Evolutionary conservation across 306 rosid species (phyloP).

Genomic region (Glycine latifolia): DNA sequence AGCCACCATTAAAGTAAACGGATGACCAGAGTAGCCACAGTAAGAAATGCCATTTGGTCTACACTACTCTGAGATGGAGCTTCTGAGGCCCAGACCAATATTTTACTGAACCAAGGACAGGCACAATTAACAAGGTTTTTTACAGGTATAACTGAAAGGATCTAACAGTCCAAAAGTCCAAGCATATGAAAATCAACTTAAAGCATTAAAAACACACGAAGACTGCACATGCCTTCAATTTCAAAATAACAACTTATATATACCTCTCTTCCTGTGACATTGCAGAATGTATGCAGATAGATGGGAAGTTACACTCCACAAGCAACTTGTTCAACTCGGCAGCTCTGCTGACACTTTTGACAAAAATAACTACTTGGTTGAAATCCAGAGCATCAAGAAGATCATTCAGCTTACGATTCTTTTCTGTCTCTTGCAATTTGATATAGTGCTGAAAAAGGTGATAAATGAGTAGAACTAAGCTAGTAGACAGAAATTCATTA

Average conservation of each 20-base stretch:
- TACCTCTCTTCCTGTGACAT: constrained; percentile 90
- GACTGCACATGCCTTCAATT: not conserved
- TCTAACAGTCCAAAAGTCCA: not conserved
- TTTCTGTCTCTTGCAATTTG: constrained; percentile 70
- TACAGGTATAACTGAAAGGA: not conserved
- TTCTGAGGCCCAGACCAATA: not conserved
- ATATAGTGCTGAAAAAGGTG: constrained; percentile 67
- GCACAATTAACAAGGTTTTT: not conserved
- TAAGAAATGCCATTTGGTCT: not conserved
- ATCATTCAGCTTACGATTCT: constrained; percentile 79
- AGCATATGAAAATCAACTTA: not conserved
- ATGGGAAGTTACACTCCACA: constrained; percentile 77
- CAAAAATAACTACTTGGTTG: constrained; percentile 83
- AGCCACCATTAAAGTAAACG: not conserved
- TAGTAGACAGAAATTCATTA: not conserved
- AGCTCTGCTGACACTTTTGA: constrained; percentile 75
- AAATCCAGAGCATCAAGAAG: constrained; percentile 86
- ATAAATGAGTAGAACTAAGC: constrained; percentile 21
- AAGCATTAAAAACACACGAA: not conserved
- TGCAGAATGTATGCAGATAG: constrained; percentile 82
- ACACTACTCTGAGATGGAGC: not conserved
- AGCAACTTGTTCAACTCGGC: constrained; percentile 82
- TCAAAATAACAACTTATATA: constrained; percentile 30
- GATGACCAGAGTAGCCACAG: not conserved
- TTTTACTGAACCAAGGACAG: not conserved